A percentile compares a stretch with the other conserved stretches of the same genome.
Evolutionary conservation across 2,329 filamentous ascomycete species (phyloP).

Genomic region (Cercospora zeae-maydis): DNA sequence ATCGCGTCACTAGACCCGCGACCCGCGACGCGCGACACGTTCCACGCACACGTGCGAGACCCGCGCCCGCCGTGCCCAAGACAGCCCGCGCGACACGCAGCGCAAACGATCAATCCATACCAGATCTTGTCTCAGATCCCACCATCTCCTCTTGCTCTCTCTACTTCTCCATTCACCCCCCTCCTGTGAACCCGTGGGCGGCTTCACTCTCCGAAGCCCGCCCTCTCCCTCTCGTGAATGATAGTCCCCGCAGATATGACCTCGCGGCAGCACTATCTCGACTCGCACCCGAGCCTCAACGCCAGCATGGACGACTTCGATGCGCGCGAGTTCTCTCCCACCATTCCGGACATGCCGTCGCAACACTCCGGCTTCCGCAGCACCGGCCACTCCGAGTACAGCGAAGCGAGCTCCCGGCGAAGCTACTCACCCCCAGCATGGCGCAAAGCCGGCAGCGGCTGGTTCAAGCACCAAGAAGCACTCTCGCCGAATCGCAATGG

Average conservation of each 20-base stretch:
- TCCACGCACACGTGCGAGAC: conserved; percentile 13
- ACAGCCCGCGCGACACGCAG: neutral
- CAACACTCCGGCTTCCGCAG: conserved; percentile 61
- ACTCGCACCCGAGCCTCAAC: conserved; percentile 56
- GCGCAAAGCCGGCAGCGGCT: conserved; percentile 57
- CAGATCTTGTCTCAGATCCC: conserved; percentile 14
- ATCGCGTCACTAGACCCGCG: conserved; percentile 8
- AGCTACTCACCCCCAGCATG: conserved; percentile 66
- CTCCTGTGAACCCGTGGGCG: neutral
- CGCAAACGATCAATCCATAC: conserved; percentile 13
- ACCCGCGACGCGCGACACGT: conserved; percentile 3
- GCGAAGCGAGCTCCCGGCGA: conserved; percentile 48
- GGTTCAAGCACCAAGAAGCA: conserved; percentile 49
- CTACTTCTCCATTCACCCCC: conserved; percentile 2
- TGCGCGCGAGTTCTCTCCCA: conserved; percentile 51
- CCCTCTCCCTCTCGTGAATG: conserved; percentile 14
- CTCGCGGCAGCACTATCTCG: conserved; percentile 24
- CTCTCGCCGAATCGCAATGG: conserved; percentile 46
- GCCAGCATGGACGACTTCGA: conserved; percentile 63
- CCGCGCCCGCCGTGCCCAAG: neutral
- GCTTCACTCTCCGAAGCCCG: conserved; percentile 14
- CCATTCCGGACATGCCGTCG: conserved; percentile 53
- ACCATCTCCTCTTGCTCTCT: neutral
- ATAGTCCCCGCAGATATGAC: conserved; percentile 22
- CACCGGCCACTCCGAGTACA: conserved; percentile 44